Conservation (phyloP, 352 stramenopile species). For the Pilasporangium apinafurcum region DNA sequence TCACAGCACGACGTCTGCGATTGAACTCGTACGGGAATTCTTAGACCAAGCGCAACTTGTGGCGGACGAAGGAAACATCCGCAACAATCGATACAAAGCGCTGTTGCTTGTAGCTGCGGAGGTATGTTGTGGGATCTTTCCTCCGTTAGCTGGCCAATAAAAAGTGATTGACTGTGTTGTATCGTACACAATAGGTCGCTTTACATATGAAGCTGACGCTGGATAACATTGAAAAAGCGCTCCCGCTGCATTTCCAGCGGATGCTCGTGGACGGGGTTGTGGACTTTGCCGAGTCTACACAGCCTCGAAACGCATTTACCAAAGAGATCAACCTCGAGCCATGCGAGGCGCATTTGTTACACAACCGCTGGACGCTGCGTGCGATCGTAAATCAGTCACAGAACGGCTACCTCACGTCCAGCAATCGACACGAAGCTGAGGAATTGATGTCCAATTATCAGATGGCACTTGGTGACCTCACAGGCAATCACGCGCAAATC, state of each 20-base stretch:
- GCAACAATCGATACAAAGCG: constrained; percentile 69
- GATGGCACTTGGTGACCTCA: constrained; percentile 59
- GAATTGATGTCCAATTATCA: constrained; percentile 60
- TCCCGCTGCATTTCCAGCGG: constrained; percentile 77
- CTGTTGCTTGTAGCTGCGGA: constrained; percentile 68
- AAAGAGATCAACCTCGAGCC: constrained; percentile 24
- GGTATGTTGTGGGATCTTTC: constrained; percentile 5
- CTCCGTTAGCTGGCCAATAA: background rate
- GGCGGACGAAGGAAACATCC: constrained; percentile 61
- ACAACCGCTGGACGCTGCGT: constrained; percentile 75
- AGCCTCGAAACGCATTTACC: constrained; percentile 21
- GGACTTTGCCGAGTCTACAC: constrained; percentile 49
- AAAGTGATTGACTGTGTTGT: background rate
- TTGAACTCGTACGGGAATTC: constrained; percentile 79
- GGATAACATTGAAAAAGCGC: constrained; percentile 36
- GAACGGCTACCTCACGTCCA: constrained; percentile 66
- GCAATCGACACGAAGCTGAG: constrained; percentile 54
- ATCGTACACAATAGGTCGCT: constrained; percentile 15
- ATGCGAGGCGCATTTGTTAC: constrained; percentile 50
- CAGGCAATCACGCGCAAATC: constrained; percentile 46
- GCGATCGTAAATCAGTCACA: constrained; percentile 62
- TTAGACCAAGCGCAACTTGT: constrained; percentile 80
- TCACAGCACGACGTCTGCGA: constrained; percentile 61
- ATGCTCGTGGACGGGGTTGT: constrained; percentile 77
- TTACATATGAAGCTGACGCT: constrained; percentile 68